Percentiles rank a stretch among this genome's conserved stretches.
These are phyloP conservation scores for Collybia mongolica DNA, from an alignment of 768 basidiomycete species.

Conservation along the genomic window DNA sequence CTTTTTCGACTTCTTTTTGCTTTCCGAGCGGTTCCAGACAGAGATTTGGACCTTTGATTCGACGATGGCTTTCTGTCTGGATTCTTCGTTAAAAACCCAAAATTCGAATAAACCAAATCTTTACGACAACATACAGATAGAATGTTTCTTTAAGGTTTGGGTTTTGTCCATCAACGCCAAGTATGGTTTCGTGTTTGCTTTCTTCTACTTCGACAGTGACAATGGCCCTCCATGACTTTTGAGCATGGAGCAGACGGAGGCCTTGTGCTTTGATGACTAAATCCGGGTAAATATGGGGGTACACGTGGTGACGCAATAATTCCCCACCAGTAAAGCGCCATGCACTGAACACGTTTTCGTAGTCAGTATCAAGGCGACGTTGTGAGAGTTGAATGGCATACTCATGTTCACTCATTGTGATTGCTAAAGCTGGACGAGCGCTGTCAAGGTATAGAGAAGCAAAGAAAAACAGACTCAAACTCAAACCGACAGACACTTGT, in stretches of 20 bases:
- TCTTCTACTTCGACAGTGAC: conserved; percentile 56
- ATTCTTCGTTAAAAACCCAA: background rate
- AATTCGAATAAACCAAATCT: background rate
- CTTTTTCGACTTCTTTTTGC: conserved; percentile 63
- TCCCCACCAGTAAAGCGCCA: conserved; percentile 32
- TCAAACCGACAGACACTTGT: too few species aligned
- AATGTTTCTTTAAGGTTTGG: conserved; percentile 59
- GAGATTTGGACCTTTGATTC: conserved; percentile 49
- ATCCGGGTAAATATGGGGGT: background rate
- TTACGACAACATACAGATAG: conserved; percentile 43
- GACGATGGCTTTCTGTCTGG: conserved; percentile 37
- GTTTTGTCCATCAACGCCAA: conserved; percentile 71
- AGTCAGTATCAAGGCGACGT: too few species aligned
- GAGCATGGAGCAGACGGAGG: conserved; percentile 49
- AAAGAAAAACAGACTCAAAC: too few species aligned
- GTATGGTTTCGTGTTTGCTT: conserved; percentile 49
- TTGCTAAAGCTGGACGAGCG: too few species aligned
- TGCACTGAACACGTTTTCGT: conserved; percentile 15
- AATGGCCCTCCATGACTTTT: conserved; percentile 68
- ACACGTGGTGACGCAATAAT: background rate
- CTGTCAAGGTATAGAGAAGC: too few species aligned
- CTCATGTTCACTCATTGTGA: too few species aligned
- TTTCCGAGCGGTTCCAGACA: conserved; percentile 56
- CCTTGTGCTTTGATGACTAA: conserved; percentile 43
- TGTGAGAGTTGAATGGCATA: too few species aligned